These are phyloP conservation scores for Globisporangium recalcitrans DNA, from an alignment of 352 stramenopile species.

Conservation along the genomic window DNA sequence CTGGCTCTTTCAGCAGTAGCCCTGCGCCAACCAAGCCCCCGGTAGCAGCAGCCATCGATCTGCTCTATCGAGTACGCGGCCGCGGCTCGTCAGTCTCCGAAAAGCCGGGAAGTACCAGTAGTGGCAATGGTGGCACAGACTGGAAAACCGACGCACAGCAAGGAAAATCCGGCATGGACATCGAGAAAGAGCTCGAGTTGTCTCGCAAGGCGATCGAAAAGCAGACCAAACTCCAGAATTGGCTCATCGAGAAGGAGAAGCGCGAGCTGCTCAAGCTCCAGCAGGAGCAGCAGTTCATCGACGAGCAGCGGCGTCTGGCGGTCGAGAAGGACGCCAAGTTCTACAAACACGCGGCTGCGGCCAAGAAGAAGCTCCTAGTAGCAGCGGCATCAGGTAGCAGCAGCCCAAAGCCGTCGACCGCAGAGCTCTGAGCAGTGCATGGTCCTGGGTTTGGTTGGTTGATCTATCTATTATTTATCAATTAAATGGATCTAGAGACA, in stretches of 20 bases:
- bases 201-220: slow-evolving; percentile 86
- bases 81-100: slow-evolving; percentile 19
- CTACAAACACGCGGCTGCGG: slow-evolving; percentile 59
- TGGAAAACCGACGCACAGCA: slow-evolving; percentile 42
- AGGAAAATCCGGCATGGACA: slow-evolving; percentile 28
- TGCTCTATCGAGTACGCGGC: slow-evolving; percentile 63
- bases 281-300: slow-evolving; percentile 66
- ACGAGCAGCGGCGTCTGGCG: slow-evolving; percentile 56
- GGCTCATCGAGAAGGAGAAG: slow-evolving; percentile 86
- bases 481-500: slow-evolving; percentile 3
- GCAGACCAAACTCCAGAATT: slow-evolving; percentile 86
- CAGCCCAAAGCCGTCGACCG: slow-evolving; percentile 25
- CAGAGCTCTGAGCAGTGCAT: slow-evolving; percentile 29
- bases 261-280: slow-evolving; percentile 78
- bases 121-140: slow-evolving; percentile 13
- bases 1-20: slow-evolving; percentile 24
- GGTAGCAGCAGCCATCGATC: slow-evolving; percentile 26
- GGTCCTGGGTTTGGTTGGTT: not conserved
- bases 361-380: slow-evolving; percentile 59
- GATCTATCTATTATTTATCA: slow-evolving; percentile 22
- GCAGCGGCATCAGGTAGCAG: slow-evolving; percentile 6
- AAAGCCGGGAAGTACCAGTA: slow-evolving; percentile 12
- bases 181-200: slow-evolving; percentile 59
- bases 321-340: slow-evolving; percentile 80
- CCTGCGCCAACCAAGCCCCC: slow-evolving; percentile 7